Percentiles rank a stretch among this genome's conserved stretches.
Conservation (phyloP, 2,329 filamentous ascomycete species). For the Stachybotrys chartarum region DNA sequence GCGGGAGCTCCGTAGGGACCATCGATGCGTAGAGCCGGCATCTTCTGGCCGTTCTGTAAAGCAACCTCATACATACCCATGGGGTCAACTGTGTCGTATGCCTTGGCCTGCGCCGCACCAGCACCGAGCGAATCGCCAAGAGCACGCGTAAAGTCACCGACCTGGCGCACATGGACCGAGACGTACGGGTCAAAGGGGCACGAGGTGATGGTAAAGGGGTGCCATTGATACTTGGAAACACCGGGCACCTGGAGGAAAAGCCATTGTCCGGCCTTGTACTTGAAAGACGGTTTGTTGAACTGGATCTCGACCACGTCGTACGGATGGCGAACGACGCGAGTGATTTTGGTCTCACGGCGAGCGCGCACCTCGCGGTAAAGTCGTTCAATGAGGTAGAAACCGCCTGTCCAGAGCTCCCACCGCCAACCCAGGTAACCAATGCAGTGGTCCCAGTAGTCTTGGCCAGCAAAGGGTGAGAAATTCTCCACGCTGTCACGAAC, state of each 20-base stretch:
- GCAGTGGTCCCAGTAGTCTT: constrained; percentile 83
- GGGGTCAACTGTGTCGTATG: constrained; percentile 85
- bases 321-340: constrained; percentile 89
- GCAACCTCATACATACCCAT: constrained; percentile 98
- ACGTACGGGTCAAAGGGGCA: constrained; percentile 95
- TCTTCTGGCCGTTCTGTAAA: constrained; percentile 83
- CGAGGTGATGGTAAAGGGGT: constrained; percentile 98
- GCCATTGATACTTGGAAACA: constrained; percentile 88
- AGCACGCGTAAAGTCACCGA: constrained; percentile 91
- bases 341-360: constrained; percentile 78
- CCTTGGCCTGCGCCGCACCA: constrained; percentile 75
- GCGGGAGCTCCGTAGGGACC: constrained; percentile 95
- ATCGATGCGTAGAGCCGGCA: constrained; percentile 85
- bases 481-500: constrained; percentile 71
- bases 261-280: constrained; percentile 98
- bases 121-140: constrained; percentile 95
- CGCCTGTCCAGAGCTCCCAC: constrained; percentile 87
- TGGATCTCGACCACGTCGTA: constrained; percentile 98
- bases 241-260: constrained; percentile 91
- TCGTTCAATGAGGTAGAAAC: constrained; percentile 78
- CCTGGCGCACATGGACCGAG: constrained; percentile 89
- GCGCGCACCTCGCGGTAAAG: constrained; percentile 86
- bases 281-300: constrained; percentile 93
- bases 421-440: constrained; percentile 94
- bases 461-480: constrained; percentile 77